Base-by-base conservation (phyloP, 2,329 filamentous ascomycete species). In the Pyrenophora tritici-repentis region DNA sequence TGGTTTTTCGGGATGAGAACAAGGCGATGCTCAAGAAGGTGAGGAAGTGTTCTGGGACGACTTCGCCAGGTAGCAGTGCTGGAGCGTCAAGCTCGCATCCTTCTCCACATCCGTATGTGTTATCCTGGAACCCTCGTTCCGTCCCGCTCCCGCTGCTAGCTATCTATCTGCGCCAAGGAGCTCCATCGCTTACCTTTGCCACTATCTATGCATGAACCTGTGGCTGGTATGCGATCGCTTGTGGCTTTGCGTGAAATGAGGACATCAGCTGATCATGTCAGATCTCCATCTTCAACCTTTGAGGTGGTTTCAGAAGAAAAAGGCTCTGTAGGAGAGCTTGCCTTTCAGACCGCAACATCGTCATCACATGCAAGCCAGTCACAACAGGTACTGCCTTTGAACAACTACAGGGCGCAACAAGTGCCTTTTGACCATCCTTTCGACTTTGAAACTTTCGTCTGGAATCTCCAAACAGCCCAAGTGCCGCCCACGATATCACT, bases 1-100 rank as follows among this genome's bases (percentile, higher is more conserved):
- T 89, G 18, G 82, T 90, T 47, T 88, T 89, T 62, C 84, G 87
- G 48, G 87, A 89, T 68, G 86, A 89, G 74, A 89, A 86, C 22
- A 82, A 83, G 59, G 85, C 86, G 1, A 87, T 86, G 29, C 85
- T 86, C 63, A 79, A 82, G 55, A 81, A 85, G 63, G 85, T 83
- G 13, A 79, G 81, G 48, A 84, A 81, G 46, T 53, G 59, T 1
- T 67, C 65, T 12, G 61, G 58, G 2, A 59, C 62, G 16, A 60
- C 45, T 20, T 52, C 55, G 32, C 42, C 53, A 24, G 56, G 50
- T 40, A 57, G 54, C 42, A 66, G 52, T 40, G 53, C 53, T 22
- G 42, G 40, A 29, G 49, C 47, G 31, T 61, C 55, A 40, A 61
- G 59, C 53, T 68, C 67, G 52, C 66, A 70, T 56, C 47, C 59